Base-by-base conservation (phyloP, 2,329 filamentous ascomycete species). In the Penicillium expansum region DNA sequence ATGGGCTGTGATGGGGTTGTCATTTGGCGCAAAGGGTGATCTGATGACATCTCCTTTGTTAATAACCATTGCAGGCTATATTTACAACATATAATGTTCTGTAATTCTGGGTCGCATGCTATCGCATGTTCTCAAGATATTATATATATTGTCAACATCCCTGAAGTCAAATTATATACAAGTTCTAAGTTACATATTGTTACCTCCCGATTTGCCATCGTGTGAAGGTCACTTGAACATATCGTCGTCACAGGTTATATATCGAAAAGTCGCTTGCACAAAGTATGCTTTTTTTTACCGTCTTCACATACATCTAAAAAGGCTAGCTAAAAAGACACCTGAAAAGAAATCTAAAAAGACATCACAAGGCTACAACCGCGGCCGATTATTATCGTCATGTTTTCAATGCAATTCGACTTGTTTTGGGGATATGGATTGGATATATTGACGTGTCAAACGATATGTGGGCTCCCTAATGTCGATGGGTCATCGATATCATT, bases 361-460 rank as follows among this genome's bases (percentile, higher is more conserved):
- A n/a, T n/a, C n/a, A n/a, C n/a, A n/a, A n/a, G n/a, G n/a, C n/a
- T n/a, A n/a, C n/a, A n/a, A n/a, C n/a, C n/a, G n/a, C n/a, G n/a
- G n/a, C n/a, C n/a, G n/a, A n/a, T n/a, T n/a, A n/a, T n/a, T n/a
- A 32, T 51, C 38, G 51, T 27, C 20, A 38, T 38, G 47, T 51
- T 43, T 39, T 33, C 48, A 45, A 33, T 9, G 3, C 9, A 22
- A 24, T n/a, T 4, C 45, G 29, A 33, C 20, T 27, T 41, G 33
- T 48, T 33, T n/a, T 41, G 20, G 9, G 8, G 18, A 18, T 8
- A 38, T 22, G 7, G 1, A 42, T 42, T 39, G 11, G 8, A 37
- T 18, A n/a, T 18, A 1, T 29, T 13, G 2, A n/a, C 2, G 29
- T 4, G 11, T 16, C 24, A 5, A 45, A 32, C 32, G 43, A 6